A percentile compares a stretch with the other conserved stretches of the same genome.
phyloP scores from a whole-genome alignment of 2,329 filamentous ascomycete species.

The Scedosporium apiospermum region DNA sequence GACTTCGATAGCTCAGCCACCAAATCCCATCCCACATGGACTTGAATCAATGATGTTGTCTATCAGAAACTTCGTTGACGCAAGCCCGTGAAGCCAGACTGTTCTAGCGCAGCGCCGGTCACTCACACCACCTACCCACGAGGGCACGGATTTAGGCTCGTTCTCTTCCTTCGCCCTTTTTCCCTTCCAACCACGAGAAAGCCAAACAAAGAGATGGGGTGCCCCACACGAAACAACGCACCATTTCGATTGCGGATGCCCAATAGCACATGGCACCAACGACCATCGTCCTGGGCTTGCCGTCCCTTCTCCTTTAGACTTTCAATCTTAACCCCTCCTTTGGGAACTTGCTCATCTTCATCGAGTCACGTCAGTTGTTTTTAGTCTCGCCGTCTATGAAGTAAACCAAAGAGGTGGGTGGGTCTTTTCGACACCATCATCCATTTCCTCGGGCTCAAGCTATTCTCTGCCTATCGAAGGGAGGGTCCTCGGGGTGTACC shows the following conservation, averaged over 20 bases:
- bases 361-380: no score
- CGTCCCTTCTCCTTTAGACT: neutral
- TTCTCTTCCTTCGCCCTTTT: no score
- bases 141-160: no score
- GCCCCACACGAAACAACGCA: neutral
- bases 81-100: neutral
- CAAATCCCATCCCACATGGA: neutral
- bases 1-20: neutral
- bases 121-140: no score
- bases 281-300: neutral
- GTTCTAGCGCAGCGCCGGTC: neutral
- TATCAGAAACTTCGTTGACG: neutral
- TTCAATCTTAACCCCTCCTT: neutral
- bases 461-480: no score
- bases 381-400: no score
- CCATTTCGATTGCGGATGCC: neutral
- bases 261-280: neutral
- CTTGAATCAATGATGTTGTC: neutral
- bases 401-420: no score
- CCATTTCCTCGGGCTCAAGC: no score
- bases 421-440: no score
- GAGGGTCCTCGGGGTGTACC: no score
- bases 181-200: no score
- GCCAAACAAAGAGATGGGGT: neutral
- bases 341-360: no score